Evolutionary conservation across 306 rosid genomes (phyloP).

Genomic region (Carpinus viminea): DNA sequence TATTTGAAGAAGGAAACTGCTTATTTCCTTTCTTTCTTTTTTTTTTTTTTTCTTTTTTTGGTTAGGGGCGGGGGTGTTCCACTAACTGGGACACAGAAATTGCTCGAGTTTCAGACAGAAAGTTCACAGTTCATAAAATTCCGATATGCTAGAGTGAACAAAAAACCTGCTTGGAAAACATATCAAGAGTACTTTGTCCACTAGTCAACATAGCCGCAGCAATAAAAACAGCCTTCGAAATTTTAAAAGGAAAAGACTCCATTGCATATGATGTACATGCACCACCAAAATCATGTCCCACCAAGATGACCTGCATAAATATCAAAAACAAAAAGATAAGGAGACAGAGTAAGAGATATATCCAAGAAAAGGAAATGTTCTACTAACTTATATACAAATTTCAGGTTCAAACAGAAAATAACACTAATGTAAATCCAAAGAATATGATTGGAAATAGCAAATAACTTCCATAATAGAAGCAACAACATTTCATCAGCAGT

Average conservation of each 20-base stretch:
- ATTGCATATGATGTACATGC: slow-evolving; percentile 81
- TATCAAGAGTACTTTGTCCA: slow-evolving; percentile 87
- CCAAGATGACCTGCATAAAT: slow-evolving; percentile 77
- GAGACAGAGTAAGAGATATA: slow-evolving; percentile 25
- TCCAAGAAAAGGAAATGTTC: neutral
- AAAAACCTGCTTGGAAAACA: slow-evolving; percentile 83
- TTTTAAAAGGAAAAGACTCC: slow-evolving; percentile 76
- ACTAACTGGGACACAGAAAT: neutral
- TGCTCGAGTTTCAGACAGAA: neutral
- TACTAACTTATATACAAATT: neutral
- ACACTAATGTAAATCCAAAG: slow-evolving; percentile 9
- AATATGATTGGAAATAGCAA: neutral
- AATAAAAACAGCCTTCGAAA: slow-evolving; percentile 84
- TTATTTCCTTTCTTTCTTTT: neutral
- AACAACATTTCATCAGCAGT: neutral
- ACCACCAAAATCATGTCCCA: slow-evolving; percentile 98
- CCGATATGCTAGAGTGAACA: slow-evolving; percentile 17
- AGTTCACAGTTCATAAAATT: slow-evolving; percentile 23
- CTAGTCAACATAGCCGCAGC: slow-evolving; percentile 85
- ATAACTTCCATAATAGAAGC: neutral
- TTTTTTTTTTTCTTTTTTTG: too few species aligned
- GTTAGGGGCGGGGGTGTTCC: neutral
- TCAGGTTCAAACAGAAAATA: neutral
- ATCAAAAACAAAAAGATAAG: neutral
- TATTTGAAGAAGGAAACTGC: neutral